Evolutionary conservation across 208 protist species (phyloP), one percentile per base, ranked within the genome.

Genomic region (Phytomonas sp.): DNA sequence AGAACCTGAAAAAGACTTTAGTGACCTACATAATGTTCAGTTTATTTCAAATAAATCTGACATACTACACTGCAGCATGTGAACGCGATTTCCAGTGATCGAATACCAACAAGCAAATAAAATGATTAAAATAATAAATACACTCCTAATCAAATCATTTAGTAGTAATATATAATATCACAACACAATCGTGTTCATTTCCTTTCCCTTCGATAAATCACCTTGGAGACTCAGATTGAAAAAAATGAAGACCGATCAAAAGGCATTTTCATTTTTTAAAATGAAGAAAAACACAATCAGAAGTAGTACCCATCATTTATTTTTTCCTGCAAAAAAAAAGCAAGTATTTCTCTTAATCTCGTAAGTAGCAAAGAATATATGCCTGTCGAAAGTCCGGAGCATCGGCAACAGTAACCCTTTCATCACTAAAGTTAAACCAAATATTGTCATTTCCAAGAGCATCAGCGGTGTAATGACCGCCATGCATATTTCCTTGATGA

Each of bases 381-480:
- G 82, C 89, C 17, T 80, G 74, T 11, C 67, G 31, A 75, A 84
- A 83, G 71, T 91, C 73, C 7, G 88, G 81, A 31, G 31, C 11
- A 0, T 71, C 71, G 9, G 75, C 76, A 28, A 70, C 31, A 26
- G 32, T 72, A n/a, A 94, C 82, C 20, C 62, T 62, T 64, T 92
- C 86, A 72, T 97, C 94, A 68, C 89, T 95, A 64, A 87, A 91
- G 67, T 88, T 79, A 70, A 75, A 84, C 92, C 94, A 97, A n/a
- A 75, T 67, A 56, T 77, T 76, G 82, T 95, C 80, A 28, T 53
- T 31, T 23, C 79, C 80, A 60, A 80, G 34, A 60, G 71, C 83
- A 66, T 93, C 81, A 11, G 90, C 79, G 20, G 95, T 98, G 66
- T 98, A 98, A 69, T 98, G 95, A 23, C 95, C 95, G 6, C 95